These are phyloP conservation scores for Clohesyomyces aquaticus DNA, from an alignment of 495 filamentous ascomycete species.

Conservation along the genomic window DNA sequence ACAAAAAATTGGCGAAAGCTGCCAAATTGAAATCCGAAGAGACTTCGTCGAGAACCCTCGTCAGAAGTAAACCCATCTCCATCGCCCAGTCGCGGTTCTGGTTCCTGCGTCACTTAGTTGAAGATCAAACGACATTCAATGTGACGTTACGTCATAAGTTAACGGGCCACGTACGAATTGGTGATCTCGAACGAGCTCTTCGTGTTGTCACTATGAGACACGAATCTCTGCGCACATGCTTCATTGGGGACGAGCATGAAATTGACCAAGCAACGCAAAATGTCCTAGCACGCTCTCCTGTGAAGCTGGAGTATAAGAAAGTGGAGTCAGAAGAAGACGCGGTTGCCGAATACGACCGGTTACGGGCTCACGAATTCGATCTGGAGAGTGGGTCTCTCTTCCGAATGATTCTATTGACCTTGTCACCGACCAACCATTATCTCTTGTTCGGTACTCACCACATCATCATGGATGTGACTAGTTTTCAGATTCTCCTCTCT, in stretches of 20 bases:
- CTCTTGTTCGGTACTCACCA: constrained; percentile 29
- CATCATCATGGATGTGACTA: constrained; percentile 30
- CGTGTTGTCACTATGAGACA: constrained; percentile 2
- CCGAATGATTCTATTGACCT: constrained; percentile 5
- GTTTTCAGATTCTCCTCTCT: constrained; percentile 22
- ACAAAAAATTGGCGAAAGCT: neutral
- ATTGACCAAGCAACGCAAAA: constrained; percentile 12
- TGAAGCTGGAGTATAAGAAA: constrained; percentile 7
- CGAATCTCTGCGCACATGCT: constrained; percentile 20
- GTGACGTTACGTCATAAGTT: neutral
- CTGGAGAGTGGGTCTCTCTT: neutral
- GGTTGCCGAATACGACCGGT: neutral
- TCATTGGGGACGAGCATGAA: neutral
- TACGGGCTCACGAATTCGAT: constrained; percentile 12
- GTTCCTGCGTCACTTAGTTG: constrained; percentile 11
- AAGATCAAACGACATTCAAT: constrained; percentile 13
- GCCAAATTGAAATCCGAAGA: neutral
- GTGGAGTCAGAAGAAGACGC: constrained; percentile 2
- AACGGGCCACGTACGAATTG: constrained; percentile 1
- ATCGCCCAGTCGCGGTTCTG: constrained; percentile 19
- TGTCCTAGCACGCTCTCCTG: neutral
- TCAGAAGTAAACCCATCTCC: constrained; percentile 16
- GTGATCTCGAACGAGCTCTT: constrained; percentile 12
- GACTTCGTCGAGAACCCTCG: neutral
- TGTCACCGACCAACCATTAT: neutral